These are phyloP conservation scores for Aspergillus avenaceus DNA, from an alignment of 495 filamentous ascomycete species.

Conservation along the genomic window DNA sequence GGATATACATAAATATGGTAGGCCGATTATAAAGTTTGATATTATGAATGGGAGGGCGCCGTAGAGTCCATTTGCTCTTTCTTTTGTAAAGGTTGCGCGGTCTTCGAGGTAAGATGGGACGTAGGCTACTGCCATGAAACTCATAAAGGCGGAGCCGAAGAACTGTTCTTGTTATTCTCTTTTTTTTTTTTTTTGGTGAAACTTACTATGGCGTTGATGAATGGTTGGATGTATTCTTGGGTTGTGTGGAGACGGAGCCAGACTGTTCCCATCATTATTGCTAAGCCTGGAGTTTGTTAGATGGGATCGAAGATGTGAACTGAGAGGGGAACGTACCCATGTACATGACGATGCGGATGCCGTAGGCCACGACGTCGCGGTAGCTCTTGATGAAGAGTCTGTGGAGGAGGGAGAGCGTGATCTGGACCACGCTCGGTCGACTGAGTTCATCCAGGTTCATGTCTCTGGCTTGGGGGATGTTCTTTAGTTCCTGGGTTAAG, in stretches of 20 bases:
- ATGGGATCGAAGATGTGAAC: background rate
- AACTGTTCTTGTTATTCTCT: conserved; percentile 33
- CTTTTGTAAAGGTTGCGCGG: conserved; percentile 66
- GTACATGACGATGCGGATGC: conserved; percentile 80
- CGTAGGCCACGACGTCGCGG: conserved; percentile 76
- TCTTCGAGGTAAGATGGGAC: conserved; percentile 81
- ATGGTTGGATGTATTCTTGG: conserved; percentile 69
- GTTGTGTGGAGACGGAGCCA: conserved; percentile 64
- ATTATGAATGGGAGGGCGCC: conserved; percentile 66
- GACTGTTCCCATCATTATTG: conserved; percentile 85
- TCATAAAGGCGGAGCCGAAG: conserved; percentile 84
- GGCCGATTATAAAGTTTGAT: conserved; percentile 75
- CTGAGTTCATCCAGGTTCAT: conserved; percentile 18
- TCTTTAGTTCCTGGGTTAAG: conserved; percentile 8
- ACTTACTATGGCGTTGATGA: conserved; percentile 68
- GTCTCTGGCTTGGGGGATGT: conserved; percentile 4
- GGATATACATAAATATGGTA: conserved; percentile 62
- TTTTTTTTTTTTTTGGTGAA: background rate
- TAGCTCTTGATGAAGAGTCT: conserved; percentile 75
- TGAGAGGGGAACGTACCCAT: conserved; percentile 41
- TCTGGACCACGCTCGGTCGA: conserved; percentile 17
- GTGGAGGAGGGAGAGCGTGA: conserved; percentile 57
- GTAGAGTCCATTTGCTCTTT: conserved; percentile 78
- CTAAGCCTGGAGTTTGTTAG: conserved; percentile 43
- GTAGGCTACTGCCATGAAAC: conserved; percentile 86